Conservation (phyloP, 2,329 filamentous ascomycete genomes). For the Stemphylium vesicarium region DNA sequence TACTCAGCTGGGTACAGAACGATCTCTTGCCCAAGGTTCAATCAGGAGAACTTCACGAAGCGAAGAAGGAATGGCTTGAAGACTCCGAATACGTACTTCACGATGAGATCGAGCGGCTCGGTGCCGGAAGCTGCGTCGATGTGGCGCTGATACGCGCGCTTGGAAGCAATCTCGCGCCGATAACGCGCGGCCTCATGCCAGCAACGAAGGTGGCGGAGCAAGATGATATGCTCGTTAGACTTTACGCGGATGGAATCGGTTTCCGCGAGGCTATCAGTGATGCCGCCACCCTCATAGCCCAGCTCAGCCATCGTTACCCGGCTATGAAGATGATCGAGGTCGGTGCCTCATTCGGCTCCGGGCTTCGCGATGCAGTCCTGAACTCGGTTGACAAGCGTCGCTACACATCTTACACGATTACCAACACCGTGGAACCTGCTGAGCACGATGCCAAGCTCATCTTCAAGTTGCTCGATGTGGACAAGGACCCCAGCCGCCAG, state of each 20-base stretch:
- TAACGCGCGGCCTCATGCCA: neutral
- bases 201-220: neutral
- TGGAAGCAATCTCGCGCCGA: neutral
- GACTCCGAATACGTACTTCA: neutral
- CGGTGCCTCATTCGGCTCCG: too few relatives aligned
- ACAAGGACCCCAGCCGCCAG: conserved; percentile 7
- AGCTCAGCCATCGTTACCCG: too few relatives aligned
- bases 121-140: neutral
- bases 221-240: neutral
- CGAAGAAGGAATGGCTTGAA: too few relatives aligned
- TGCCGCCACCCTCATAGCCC: too few relatives aligned
- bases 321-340: too few relatives aligned
- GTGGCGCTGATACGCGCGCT: neutral
- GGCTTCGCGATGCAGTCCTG: too few relatives aligned
- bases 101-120: neutral
- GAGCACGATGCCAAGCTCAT: neutral
- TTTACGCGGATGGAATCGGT: neutral
- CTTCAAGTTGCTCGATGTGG: conserved; percentile 23
- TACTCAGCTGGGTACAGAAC: neutral
- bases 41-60: neutral
- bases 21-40: neutral
- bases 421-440: too few relatives aligned
- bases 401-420: too few relatives aligned
- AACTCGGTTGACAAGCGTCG: too few relatives aligned
- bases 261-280: neutral